Percentiles rank a stretch among this genome's conserved stretches.
phyloP scores from a whole-genome alignment of 176 grass and related monocot species.

The Tillandsia fasciculata region DNA sequence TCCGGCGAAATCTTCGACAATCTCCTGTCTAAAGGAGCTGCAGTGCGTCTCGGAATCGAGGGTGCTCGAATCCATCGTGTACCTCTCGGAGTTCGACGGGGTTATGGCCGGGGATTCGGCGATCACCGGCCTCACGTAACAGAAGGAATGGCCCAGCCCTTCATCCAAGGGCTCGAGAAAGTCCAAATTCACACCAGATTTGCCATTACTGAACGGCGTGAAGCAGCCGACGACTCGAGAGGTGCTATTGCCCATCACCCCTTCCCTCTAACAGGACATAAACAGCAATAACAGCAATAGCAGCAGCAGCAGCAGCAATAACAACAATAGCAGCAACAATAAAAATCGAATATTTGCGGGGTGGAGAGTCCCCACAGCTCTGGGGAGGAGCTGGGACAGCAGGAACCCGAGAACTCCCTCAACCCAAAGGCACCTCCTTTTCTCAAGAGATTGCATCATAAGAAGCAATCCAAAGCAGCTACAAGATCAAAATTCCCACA shows the following conservation, averaged over 20 bases:
- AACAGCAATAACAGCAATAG: slow-evolving; percentile 15
- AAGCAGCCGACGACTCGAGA: slow-evolving; percentile 87
- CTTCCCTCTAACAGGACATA: slow-evolving; percentile 9
- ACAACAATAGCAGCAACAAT: neutral
- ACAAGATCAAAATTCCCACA: slow-evolving; percentile 2
- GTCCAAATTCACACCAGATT: slow-evolving; percentile 54
- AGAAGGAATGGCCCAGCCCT: slow-evolving; percentile 84
- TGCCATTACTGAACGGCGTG: slow-evolving; percentile 44
- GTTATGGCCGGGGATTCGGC: slow-evolving; percentile 63
- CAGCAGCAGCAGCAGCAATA: neutral
- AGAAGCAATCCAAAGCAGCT: neutral
- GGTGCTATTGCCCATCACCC: slow-evolving; percentile 73
- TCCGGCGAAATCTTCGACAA: slow-evolving; percentile 29
- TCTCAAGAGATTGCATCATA: slow-evolving; percentile 9
- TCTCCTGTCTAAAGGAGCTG: slow-evolving; percentile 56
- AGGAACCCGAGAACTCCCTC: slow-evolving; percentile 6
- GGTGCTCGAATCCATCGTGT: slow-evolving; percentile 66
- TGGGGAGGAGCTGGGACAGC: neutral
- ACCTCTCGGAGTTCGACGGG: slow-evolving; percentile 75
- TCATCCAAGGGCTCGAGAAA: slow-evolving; percentile 80
- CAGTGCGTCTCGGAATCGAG: slow-evolving; percentile 69
- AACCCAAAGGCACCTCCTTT: slow-evolving; percentile 1
- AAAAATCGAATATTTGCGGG: neutral
- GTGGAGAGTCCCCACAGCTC: neutral
- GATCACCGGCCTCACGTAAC: slow-evolving; percentile 62